Conservation (phyloP, 2,329 filamentous ascomycete genomes). For the Nigrograna mackinnonii region DNA sequence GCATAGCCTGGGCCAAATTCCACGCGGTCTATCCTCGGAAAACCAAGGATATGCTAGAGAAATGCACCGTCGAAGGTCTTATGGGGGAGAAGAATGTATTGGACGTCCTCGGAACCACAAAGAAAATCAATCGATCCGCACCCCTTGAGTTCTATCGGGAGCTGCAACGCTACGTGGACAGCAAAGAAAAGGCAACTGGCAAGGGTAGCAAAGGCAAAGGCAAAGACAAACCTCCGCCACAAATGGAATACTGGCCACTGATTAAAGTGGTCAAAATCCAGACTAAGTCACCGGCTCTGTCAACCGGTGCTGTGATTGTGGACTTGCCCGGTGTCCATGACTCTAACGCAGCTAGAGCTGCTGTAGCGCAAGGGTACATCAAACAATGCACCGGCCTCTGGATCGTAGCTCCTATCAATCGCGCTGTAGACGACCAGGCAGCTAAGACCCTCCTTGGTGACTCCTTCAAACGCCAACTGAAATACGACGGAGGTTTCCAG, state of each 20-base stretch:
- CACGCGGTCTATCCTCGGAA: conserved; percentile 52
- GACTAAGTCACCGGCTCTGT: conserved; percentile 53
- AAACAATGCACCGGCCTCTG: conserved; percentile 63
- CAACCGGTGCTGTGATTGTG: conserved; percentile 59
- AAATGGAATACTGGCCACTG: conserved; percentile 53
- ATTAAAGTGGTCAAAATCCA: conserved; percentile 59
- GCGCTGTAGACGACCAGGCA: conserved; percentile 63
- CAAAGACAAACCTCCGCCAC: conserved; percentile 25
- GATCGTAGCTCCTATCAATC: conserved; percentile 65
- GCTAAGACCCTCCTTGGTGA: conserved; percentile 61
- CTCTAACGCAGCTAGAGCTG: conserved; percentile 61
- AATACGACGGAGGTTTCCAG: conserved; percentile 60
- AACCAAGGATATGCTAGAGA: conserved; percentile 44
- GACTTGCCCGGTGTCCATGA: conserved; percentile 65
- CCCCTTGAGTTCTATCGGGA: conserved; percentile 48
- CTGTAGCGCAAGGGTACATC: conserved; percentile 62
- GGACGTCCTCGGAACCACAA: conserved; percentile 52
- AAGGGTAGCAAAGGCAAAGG: conserved; percentile 33
- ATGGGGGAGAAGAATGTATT: conserved; percentile 45
- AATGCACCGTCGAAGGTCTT: conserved; percentile 45
- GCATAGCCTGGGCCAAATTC: conserved; percentile 56
- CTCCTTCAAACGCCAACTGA: conserved; percentile 61
- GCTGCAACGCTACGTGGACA: conserved; percentile 59
- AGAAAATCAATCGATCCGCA: conserved; percentile 41
- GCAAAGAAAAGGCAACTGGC: conserved; percentile 52